These are phyloP conservation scores for Flaveria trinervia DNA, from an alignment of 129 eudicot species.

Conservation along the genomic window DNA sequence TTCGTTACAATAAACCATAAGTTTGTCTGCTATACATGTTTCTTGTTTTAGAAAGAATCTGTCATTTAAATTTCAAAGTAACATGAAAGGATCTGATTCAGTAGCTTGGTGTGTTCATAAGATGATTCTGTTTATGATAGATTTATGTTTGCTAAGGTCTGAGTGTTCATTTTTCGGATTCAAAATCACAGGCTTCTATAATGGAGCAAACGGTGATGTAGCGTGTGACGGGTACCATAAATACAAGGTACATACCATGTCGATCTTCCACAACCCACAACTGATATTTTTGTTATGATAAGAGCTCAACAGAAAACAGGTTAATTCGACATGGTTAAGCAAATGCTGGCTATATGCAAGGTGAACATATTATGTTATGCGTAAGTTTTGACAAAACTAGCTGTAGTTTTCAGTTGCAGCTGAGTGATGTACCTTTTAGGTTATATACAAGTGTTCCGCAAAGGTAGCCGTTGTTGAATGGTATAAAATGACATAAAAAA, in stretches of 20 bases:
- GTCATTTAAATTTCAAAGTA: background rate
- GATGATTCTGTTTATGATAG: background rate
- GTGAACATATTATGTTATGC: background rate
- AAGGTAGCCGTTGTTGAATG: background rate
- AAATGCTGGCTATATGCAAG: background rate
- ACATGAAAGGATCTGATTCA: background rate
- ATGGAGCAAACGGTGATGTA: conserved; percentile 62
- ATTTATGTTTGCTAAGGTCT: background rate
- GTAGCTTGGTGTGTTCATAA: background rate
- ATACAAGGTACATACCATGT: conserved; percentile 58
- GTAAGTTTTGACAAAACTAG: background rate
- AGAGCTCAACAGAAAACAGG: background rate
- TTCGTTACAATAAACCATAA: too few relatives aligned
- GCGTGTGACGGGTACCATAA: conserved; percentile 86
- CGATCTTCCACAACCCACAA: background rate
- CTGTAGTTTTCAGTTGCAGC: background rate
- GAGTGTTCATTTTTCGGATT: background rate
- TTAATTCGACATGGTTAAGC: conserved; percentile 11
- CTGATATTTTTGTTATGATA: conserved; percentile 4
- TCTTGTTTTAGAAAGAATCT: background rate
- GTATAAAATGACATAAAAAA: too few relatives aligned
- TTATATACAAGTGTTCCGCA: background rate
- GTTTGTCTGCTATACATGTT: background rate
- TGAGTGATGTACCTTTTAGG: background rate
- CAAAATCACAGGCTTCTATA: conserved; percentile 37